Percentiles rank a stretch among this genome's conserved stretches.
These are phyloP conservation scores for Termitomyces sp. DNA, from an alignment of 768 basidiomycete species.

Conservation along the genomic window DNA sequence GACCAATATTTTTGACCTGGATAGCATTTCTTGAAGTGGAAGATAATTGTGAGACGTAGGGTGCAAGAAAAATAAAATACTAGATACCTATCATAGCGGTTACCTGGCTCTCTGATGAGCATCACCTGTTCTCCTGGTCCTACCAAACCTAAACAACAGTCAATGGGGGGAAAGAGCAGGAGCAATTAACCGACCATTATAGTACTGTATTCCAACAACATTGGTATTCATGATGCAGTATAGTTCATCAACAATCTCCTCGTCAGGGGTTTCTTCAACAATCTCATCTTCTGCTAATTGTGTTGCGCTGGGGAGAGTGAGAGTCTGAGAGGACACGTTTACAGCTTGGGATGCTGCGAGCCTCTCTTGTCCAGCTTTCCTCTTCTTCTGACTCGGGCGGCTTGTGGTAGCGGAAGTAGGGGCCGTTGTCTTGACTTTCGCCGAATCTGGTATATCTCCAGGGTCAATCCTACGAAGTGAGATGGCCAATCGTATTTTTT, in stretches of 20 bases:
- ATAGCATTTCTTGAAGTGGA: slow-evolving; percentile 63
- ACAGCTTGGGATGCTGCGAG: slow-evolving; percentile 13
- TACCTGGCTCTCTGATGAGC: slow-evolving; percentile 62
- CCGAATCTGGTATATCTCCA: slow-evolving; percentile 49
- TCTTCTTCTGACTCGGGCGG: slow-evolving; percentile 38
- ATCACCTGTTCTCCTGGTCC: slow-evolving; percentile 75
- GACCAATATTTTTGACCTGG: slow-evolving; percentile 75
- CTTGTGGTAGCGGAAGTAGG: slow-evolving; percentile 3
- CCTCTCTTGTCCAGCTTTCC: slow-evolving; percentile 30
- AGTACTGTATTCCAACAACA: slow-evolving; percentile 85
- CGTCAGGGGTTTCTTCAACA: slow-evolving; percentile 39
- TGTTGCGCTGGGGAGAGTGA: slow-evolving; percentile 8
- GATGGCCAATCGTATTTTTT: slow-evolving; percentile 59
- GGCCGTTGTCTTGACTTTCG: slow-evolving; percentile 19
- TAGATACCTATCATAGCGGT: slow-evolving; percentile 60
- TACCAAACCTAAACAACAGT: slow-evolving; percentile 56
- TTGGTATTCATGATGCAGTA: slow-evolving; percentile 56
- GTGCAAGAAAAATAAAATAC: too few species aligned
- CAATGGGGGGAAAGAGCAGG: slow-evolving; percentile 6
- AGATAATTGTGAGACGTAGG: not conserved
- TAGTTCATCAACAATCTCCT: slow-evolving; percentile 61
- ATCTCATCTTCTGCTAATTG: slow-evolving; percentile 34
- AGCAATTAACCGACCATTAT: slow-evolving; percentile 44
- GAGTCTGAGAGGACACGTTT: not conserved
- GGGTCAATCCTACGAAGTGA: slow-evolving; percentile 51